These are phyloP conservation scores for Plasmodium gonderi DNA, from an alignment of 169 alveolate genomes.

Conservation along the genomic window DNA sequence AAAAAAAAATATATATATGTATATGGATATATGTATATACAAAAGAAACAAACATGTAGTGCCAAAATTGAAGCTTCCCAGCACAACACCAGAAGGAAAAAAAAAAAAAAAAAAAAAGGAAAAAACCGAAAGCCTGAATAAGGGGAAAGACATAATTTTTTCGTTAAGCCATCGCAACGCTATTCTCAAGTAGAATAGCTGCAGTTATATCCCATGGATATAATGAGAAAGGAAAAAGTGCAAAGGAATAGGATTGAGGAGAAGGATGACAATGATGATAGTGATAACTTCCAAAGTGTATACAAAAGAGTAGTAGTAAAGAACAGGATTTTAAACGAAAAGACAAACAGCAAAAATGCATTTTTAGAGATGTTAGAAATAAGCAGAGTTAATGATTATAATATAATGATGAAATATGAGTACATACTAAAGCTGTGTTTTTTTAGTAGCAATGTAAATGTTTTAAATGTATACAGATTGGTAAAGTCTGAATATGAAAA, in stretches of 20 bases:
- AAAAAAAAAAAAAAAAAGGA: too few species aligned
- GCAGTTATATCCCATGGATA: background rate
- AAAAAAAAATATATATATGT: too few species aligned
- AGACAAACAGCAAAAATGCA: background rate
- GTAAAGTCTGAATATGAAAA: slow-evolving; percentile 32
- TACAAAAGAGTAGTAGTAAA: slow-evolving; percentile 16
- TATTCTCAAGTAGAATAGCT: too few species aligned
- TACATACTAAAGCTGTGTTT: slow-evolving; percentile 25
- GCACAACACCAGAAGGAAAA: too few species aligned
- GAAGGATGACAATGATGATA: background rate
- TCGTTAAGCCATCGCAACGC: too few species aligned
- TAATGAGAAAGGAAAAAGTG: background rate
- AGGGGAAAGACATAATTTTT: background rate
- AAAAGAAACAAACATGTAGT: too few species aligned
- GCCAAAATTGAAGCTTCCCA: too few species aligned
- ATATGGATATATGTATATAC: too few species aligned
- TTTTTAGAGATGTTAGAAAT: slow-evolving; percentile 23
- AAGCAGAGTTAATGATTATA: slow-evolving; percentile 47
- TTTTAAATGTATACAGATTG: slow-evolving; percentile 31
- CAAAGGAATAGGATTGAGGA: background rate
- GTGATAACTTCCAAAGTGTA: slow-evolving; percentile 14
- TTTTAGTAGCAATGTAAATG: slow-evolving; percentile 68
- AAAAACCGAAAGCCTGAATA: too few species aligned
- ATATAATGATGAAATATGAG: slow-evolving; percentile 48
- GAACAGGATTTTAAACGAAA: background rate